Evolutionary conservation across 148 eudicot genomes (phyloP).

Genomic region (Chenopodium suecicum): DNA sequence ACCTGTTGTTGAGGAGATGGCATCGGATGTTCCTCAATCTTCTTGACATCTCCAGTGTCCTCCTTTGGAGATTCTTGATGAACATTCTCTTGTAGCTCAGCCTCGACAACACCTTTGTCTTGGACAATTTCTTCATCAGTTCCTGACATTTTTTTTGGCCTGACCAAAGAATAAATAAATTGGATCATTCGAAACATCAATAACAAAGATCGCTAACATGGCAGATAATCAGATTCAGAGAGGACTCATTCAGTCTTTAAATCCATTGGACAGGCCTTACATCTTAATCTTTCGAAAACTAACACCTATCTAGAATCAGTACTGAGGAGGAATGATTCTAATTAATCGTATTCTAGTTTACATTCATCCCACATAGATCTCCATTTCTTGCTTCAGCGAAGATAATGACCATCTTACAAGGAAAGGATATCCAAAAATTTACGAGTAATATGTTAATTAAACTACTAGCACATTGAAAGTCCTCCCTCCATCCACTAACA

Average conservation of each 20-base stretch:
- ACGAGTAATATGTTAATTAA: not conserved
- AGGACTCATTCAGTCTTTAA: not conserved
- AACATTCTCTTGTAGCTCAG: conserved; percentile 19
- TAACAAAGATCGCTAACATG: not conserved
- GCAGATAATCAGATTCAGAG: not conserved
- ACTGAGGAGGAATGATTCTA: not conserved
- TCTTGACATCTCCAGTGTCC: conserved; percentile 26
- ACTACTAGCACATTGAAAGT: not conserved
- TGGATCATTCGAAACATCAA: not conserved
- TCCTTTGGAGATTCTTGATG: conserved; percentile 27
- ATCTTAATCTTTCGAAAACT: not conserved
- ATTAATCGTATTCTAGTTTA: not conserved
- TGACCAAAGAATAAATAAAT: conserved; percentile 3
- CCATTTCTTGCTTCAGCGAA: not conserved
- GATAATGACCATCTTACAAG: not conserved
- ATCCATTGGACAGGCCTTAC: not conserved
- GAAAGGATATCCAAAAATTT: not conserved
- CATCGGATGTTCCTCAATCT: conserved; percentile 34
- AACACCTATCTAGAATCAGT: not conserved
- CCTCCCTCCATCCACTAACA: not conserved
- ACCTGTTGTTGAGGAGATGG: conserved; percentile 52
- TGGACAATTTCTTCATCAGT: conserved; percentile 23
- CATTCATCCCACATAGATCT: not conserved
- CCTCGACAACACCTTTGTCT: conserved; percentile 25
- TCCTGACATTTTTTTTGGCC: conserved; percentile 37